These are phyloP conservation scores for Singerocomus inundabilis DNA, from an alignment of 1,284 basidiomycete species.

Conservation along the genomic window DNA sequence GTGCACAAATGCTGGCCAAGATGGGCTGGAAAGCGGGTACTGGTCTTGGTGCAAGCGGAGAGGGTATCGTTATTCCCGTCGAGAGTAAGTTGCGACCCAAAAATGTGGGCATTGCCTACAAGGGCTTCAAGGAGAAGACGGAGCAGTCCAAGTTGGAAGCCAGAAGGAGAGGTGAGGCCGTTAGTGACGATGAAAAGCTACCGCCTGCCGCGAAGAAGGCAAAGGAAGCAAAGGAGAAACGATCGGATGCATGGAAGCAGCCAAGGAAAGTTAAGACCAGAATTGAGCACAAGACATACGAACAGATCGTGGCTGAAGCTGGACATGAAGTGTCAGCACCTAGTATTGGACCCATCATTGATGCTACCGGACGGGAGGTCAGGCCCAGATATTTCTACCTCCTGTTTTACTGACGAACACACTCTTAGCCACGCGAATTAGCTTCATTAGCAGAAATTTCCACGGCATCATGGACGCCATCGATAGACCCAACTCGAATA, in stretches of 20 bases:
- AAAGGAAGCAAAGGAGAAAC: conserved; percentile 55
- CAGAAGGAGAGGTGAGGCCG: conserved; percentile 64
- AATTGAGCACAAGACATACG: conserved; percentile 92
- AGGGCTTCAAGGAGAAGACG: conserved; percentile 85
- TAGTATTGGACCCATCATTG: conserved; percentile 83
- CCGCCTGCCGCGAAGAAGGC: conserved; percentile 47
- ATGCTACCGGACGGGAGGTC: conserved; percentile 91
- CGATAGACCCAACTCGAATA: conserved; percentile 80
- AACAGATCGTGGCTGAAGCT: conserved; percentile 87
- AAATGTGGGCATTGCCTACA: conserved; percentile 83
- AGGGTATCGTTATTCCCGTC: conserved; percentile 87
- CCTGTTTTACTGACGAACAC: conserved; percentile 12
- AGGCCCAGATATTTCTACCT: conserved; percentile 27
- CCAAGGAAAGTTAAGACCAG: conserved; percentile 82
- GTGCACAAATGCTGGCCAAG: conserved; percentile 86
- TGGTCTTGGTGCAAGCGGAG: conserved; percentile 76
- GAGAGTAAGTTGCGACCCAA: conserved; percentile 82
- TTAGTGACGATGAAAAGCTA: conserved; percentile 74
- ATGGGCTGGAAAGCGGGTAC: conserved; percentile 90
- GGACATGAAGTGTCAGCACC: conserved; percentile 55
- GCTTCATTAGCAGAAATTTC: conserved; percentile 79
- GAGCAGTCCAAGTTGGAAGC: conserved; percentile 87
- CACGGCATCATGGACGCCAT: conserved; percentile 79
- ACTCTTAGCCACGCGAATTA: conserved; percentile 72
- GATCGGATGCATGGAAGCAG: conserved; percentile 75